phyloP scores from a whole-genome alignment of 305 asterid species.

The Stenogyne calaminthoides region DNA sequence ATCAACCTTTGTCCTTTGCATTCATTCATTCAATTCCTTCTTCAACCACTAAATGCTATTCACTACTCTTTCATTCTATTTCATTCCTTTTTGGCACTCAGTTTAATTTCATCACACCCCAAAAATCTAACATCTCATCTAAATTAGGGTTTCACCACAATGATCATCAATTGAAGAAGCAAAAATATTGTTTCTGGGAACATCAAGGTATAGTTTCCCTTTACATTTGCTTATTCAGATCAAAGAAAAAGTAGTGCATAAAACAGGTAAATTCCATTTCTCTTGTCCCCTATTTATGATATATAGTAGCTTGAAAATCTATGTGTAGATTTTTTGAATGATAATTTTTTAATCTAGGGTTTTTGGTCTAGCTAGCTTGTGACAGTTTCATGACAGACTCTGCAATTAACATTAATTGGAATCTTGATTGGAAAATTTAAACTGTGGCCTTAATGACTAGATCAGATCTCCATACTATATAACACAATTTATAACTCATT shows the following conservation, averaged over 20 bases:
- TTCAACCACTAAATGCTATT: constrained; percentile 59
- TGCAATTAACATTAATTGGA: not conserved
- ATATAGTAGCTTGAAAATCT: not conserved
- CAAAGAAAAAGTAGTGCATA: constrained; percentile 12
- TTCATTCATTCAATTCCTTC: constrained; percentile 58
- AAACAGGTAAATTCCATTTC: constrained; percentile 25
- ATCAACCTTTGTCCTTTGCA: constrained; percentile 76
- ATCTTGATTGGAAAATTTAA: not conserved
- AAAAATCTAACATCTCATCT: constrained; percentile 25
- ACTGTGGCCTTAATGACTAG: not conserved
- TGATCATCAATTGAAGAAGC: constrained; percentile 28
- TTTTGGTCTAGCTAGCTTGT: not conserved
- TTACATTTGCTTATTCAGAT: constrained; percentile 36
- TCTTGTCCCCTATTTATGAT: not conserved
- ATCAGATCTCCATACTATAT: not conserved
- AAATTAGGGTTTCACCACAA: constrained; percentile 50
- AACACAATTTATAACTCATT: not conserved
- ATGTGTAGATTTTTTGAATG: not conserved
- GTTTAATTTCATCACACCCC: not conserved
- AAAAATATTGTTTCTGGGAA: constrained; percentile 1
- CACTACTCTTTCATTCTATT: constrained; percentile 27
- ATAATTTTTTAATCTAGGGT: not conserved
- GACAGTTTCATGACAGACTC: not conserved
- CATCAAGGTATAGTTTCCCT: not conserved
- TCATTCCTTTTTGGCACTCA: constrained; percentile 1